A percentile compares a stretch with the other conserved stretches of the same genome.
Evolutionary conservation across 2,329 filamentous ascomycete species (phyloP).

Genomic region (Cercospora sojina): DNA sequence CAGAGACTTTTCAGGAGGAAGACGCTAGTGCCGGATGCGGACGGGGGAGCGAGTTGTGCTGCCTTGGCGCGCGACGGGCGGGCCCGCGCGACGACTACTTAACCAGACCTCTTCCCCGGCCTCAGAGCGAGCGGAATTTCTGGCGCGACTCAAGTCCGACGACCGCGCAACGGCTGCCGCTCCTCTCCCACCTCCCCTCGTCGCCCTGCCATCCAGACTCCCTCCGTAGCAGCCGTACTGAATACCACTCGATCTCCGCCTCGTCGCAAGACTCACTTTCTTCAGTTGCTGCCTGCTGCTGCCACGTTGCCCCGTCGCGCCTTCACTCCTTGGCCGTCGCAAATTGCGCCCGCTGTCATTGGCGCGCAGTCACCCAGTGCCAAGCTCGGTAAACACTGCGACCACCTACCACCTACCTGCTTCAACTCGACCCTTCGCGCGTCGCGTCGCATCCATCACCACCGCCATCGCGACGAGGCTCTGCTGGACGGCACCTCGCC

Average conservation of each 20-base stretch:
- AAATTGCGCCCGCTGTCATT: slow-evolving; percentile 10
- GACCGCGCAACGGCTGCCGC: slow-evolving; percentile 3
- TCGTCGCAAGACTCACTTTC: slow-evolving; percentile 11
- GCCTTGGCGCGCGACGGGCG: not conserved
- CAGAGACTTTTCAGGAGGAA: slow-evolving; percentile 4
- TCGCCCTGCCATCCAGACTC: slow-evolving; percentile 6
- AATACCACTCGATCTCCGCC: slow-evolving; percentile 2
- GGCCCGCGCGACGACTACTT: slow-evolving; percentile 4
- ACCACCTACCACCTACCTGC: slow-evolving; percentile 6
- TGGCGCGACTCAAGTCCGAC: slow-evolving; percentile 5
- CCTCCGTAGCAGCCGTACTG: slow-evolving; percentile 18
- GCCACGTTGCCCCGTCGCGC: slow-evolving; percentile 11
- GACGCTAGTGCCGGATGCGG: not conserved
- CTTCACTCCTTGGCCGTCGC: slow-evolving; percentile 10
- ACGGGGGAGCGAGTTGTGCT: not conserved
- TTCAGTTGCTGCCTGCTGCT: slow-evolving; percentile 10
- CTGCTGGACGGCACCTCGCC: slow-evolving; percentile 21
- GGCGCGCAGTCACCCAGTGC: slow-evolving; percentile 14
- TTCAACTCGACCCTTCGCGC: not conserved
- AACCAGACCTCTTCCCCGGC: slow-evolving; percentile 1
- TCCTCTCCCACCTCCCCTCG: slow-evolving; percentile 6
- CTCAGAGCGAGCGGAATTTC: not conserved
- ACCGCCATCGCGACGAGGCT: slow-evolving; percentile 18
- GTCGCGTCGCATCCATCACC: not conserved
- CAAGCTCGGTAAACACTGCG: slow-evolving; percentile 8